Evolutionary conservation across 164 flowering plant genomes (phyloP).

Genomic region (grape (Vitis vinifera)): ASM3070453v1 NC_081810.1:22353001-22353500

Average conservation of each 20-base stretch:
- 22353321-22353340: conserved; percentile 14
- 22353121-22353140: conserved; percentile 14
- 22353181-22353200: conserved; percentile 16
- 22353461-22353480: conserved; percentile 17
- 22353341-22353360: conserved; percentile 23
- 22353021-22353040: not conserved
- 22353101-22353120: conserved; percentile 20
- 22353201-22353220: conserved; percentile 18
- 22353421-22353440: conserved; percentile 22
- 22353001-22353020: not conserved
- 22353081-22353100: conserved; percentile 19
- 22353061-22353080: conserved; percentile 21
- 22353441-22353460: conserved; percentile 20
- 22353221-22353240: conserved; percentile 14
- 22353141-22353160: conserved; percentile 21
- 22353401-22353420: conserved; percentile 25
- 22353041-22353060: conserved; percentile 7
- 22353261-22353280: conserved; percentile 21
- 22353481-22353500: conserved; percentile 14
- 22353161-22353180: conserved; percentile 20
- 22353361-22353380: conserved; percentile 17
- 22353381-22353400: conserved; percentile 10
- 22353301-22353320: conserved; percentile 13
- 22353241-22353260: conserved; percentile 16
- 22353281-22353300: conserved; percentile 14